Evolutionary conservation across 2,329 filamentous ascomycete species (phyloP), one percentile per base, ranked within the genome.

Genomic region (Ophiocordyceps polyrhachis-furcata): DNA sequence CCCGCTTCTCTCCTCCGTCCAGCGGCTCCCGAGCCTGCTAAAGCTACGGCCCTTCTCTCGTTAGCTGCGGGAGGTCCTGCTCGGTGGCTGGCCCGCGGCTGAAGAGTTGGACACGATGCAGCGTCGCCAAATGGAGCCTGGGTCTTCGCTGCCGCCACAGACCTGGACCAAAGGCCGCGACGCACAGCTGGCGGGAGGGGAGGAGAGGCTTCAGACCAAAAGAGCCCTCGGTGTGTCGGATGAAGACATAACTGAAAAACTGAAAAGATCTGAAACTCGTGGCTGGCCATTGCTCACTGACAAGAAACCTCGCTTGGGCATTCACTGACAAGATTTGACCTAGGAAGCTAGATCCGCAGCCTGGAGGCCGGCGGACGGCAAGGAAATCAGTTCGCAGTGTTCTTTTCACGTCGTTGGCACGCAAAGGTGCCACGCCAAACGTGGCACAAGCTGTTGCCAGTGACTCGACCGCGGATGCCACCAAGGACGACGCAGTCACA

Each of bases 231-330:
- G 65, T 64, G 58, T 56, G 60, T 57, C 62, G 65, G 49, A 59
- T 74, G 68, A 74, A 59, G 71, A 65, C 59, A 6, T 55, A 61
- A 62, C 55, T 55, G 53, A 60, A 57, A 70, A 74, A 81, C 76
- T 82, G 76, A 81, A 82, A 83, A 83, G 78, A 83, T 72, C 79
- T 83, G 79, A 83, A 69, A 51, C 52, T 49, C 12, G 38, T 11
- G n/a, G 14, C 20, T 23, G 19, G 19, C 20, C 15, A 28, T 41
- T 41, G 3, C 3, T 25, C 13, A 13, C 20, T 41, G 35, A 38
- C 8, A 9, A 7, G 25, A 38, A 5, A 14, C 17, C 35, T 17
- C 17, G 17, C 17, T 17, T 20, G 35, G n/a, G 17, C 17, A 38
- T 19, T 6, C 19, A 20, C 35, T 38, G 40, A 41, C 20, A 12